phyloP scores from a whole-genome alignment of 2,329 filamentous ascomycete species.

The Ilyonectria mors-panacis region DNA sequence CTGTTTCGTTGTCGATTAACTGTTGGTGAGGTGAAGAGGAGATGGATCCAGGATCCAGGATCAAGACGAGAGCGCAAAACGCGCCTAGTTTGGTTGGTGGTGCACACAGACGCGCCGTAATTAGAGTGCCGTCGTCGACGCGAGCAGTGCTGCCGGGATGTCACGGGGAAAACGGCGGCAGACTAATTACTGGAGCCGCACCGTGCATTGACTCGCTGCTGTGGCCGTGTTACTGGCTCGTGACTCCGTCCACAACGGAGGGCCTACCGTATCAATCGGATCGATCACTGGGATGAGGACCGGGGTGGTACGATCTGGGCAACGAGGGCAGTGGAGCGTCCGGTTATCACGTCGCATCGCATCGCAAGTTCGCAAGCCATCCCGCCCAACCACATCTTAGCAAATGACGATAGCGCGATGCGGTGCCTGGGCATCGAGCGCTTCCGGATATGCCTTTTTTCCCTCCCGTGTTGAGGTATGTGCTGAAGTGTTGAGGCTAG shows the following conservation, averaged over 20 bases:
- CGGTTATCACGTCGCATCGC: not conserved
- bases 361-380: not conserved
- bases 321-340: not conserved
- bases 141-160: conserved; percentile 13
- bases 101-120: conserved; percentile 11
- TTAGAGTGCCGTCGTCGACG: conserved; percentile 9
- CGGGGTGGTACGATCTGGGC: conserved; percentile 18
- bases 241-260: conserved; percentile 20
- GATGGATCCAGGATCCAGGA: not conserved
- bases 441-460: conserved; percentile 6
- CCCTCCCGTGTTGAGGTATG: not conserved
- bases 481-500: no score
- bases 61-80: not conserved
- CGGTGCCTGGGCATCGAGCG: conserved; percentile 9
- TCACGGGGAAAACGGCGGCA: conserved; percentile 27
- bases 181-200: not conserved
- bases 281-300: conserved; percentile 4
- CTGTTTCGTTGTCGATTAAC: not conserved
- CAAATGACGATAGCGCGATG: conserved; percentile 9
- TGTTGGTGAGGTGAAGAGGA: conserved; percentile 3
- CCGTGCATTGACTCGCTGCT: no score
- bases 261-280: conserved; percentile 25
- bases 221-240: conserved; percentile 3
- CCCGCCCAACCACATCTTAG: conserved; percentile 14
- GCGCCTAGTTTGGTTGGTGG: not conserved